Evolutionary conservation across 2,329 filamentous ascomycete species (phyloP), one percentile per base, ranked within the genome.

Genomic region (Niveomyces coronatus): DNA sequence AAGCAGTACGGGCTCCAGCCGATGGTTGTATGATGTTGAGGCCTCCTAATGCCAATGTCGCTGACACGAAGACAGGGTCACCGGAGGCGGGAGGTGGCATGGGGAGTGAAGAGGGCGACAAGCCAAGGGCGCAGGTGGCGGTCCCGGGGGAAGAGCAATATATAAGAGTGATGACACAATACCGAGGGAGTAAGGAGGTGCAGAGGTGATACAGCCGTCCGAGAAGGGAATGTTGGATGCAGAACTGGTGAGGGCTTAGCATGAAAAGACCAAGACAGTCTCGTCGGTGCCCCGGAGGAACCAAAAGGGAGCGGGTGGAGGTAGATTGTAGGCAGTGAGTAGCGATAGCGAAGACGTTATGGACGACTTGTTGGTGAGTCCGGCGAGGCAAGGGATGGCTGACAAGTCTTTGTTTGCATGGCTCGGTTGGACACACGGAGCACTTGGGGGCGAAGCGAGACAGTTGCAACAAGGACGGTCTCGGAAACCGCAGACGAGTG

Each of bases 11-110:
- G 4, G 31, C 15, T 27, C 14, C 8, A n/a, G 17, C 9, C 16
- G 37, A 32, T 11, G 16, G 14, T 5, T 36, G 16, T 17, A 42
- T 22, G 23, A 39, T 43, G 9, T 39, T 39, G 22, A 43, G 24
- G 36, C 17, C 33, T 29, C 40, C 27, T 35, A 41, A 23, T 27
- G n/a, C n/a, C n/a, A n/a, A n/a, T n/a, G n/a, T n/a, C n/a, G n/a
- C n/a, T n/a, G 38, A 30, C 30, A 32, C 38, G 26, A 40, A 43
- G 22, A 27, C 35, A 39, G 30, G 18, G 29, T 44, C 24, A 26
- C 18, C 24, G 13, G 18, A 24, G 14, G 20, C 41, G 41, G 37
- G 14, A 31, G 41, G 23, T 35, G 32, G 41, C 41, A 43, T 43
- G 16, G 32, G 32, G 26, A 24, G 20, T 29, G 24, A 39, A 11